A percentile compares a stretch with the other conserved stretches of the same genome.
phyloP scores from a whole-genome alignment of 2,329 filamentous ascomycete species.

The Aspergillus sp. region DNA sequence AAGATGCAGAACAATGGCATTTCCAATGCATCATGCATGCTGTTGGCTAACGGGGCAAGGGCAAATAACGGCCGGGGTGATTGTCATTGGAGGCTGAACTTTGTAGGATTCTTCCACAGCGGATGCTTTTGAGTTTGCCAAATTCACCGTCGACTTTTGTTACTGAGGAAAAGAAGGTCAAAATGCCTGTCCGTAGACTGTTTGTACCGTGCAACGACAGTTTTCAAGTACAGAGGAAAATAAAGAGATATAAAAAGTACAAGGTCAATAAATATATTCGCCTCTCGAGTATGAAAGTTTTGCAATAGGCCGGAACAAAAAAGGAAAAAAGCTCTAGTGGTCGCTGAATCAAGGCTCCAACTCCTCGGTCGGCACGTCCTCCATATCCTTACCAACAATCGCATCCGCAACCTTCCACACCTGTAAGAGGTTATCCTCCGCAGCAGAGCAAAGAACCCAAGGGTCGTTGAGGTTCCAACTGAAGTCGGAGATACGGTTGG shows the following conservation, averaged over 20 bases:
- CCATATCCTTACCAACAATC: conserved; percentile 75
- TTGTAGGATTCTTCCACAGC: no score
- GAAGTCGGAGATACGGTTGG: conserved; percentile 94
- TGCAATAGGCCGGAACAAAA: not conserved
- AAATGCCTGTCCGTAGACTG: not conserved
- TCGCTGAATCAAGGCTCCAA: conserved; percentile 55
- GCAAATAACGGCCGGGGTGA: not conserved
- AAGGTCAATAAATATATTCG: not conserved
- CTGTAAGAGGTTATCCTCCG: conserved; percentile 95
- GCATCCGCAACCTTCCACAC: conserved; percentile 86
- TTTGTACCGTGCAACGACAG: not conserved
- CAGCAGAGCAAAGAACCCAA: conserved; percentile 93
- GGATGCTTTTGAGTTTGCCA: no score
- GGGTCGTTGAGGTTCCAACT: conserved; percentile 97
- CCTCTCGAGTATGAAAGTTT: not conserved
- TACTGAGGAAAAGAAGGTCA: not conserved
- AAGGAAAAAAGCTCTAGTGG: not conserved
- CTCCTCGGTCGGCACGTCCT: conserved; percentile 74
- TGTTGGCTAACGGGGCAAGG: not conserved
- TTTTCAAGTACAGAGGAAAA: not conserved
- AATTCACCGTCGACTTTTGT: no score
- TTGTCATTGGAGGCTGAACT: not conserved
- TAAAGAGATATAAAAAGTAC: not conserved
- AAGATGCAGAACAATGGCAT: not conserved
- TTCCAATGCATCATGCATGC: conserved; percentile 1